These are phyloP conservation scores for Coffea eugenioides DNA, from an alignment of 257 asterid species.

Conservation along the genomic window DNA sequence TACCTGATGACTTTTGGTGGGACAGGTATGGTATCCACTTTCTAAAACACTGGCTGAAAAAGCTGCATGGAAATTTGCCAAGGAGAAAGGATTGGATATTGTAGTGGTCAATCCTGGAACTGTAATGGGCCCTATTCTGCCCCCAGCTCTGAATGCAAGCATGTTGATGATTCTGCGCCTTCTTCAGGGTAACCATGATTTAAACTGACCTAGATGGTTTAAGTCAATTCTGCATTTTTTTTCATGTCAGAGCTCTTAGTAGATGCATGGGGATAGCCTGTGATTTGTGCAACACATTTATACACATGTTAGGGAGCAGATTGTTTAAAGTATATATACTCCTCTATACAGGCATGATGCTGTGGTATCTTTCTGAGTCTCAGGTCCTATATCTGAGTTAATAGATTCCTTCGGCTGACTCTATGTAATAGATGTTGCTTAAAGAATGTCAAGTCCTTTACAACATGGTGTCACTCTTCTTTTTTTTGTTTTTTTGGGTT, in stretches of 20 bases:
- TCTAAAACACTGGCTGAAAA: constrained; percentile 85
- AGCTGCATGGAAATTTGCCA: constrained; percentile 92
- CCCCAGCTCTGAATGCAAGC: constrained; percentile 76
- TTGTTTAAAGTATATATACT: not conserved
- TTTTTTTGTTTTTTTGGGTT: not conserved
- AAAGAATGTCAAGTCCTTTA: not conserved
- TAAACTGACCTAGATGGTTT: not conserved
- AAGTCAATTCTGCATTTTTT: not conserved
- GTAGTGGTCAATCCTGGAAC: constrained; percentile 91
- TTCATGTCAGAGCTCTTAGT: not conserved
- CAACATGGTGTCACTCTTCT: not conserved
- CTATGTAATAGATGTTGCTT: not conserved
- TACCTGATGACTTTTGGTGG: constrained; percentile 17
- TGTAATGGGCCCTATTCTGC: constrained; percentile 74
- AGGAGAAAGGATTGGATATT: constrained; percentile 66
- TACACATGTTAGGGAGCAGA: not conserved
- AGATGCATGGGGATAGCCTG: no score
- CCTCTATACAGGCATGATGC: not conserved
- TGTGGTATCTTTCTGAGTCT: not conserved
- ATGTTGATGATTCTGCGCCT: constrained; percentile 70
- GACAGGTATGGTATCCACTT: constrained; percentile 83
- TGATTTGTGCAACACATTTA: not conserved
- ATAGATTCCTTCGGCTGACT: not conserved
- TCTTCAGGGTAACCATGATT: constrained; percentile 62
- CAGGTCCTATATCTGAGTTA: not conserved